phyloP scores from a whole-genome alignment of 805 yeast genomes.

The Diddensiella caesifluorescens region DNA sequence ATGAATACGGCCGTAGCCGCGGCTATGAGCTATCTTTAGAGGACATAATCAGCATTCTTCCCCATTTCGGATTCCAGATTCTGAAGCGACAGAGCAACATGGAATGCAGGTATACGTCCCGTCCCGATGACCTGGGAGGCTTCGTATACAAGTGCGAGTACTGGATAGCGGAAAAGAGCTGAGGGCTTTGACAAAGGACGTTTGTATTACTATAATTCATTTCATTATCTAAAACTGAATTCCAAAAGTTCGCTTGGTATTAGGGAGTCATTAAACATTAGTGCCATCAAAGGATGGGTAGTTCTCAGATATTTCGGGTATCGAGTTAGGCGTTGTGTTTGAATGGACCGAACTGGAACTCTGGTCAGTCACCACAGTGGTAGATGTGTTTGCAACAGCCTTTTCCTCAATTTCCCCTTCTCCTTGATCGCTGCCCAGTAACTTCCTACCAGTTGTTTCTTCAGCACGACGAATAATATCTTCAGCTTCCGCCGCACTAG shows the following conservation, averaged over 20 bases:
- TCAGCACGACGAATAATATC: conserved; percentile 22
- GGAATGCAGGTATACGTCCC: conserved; percentile 46
- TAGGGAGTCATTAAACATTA: no score
- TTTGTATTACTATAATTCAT: no score
- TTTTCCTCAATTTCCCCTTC: neutral
- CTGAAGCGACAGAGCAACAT: conserved; percentile 40
- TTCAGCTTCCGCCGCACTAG: conserved; percentile 22
- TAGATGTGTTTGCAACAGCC: neutral
- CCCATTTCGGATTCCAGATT: conserved; percentile 48
- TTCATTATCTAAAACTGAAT: no score
- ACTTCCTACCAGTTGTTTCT: conserved; percentile 15
- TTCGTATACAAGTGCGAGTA: conserved; percentile 59
- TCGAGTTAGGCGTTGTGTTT: no score
- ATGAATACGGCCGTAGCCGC: conserved; percentile 26
- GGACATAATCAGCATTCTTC: conserved; percentile 46
- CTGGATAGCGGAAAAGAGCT: conserved; percentile 52
- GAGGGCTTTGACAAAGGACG: no score
- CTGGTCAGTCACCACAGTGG: no score
- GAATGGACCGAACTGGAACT: no score
- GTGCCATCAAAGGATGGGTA: no score
- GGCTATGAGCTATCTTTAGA: conserved; percentile 59
- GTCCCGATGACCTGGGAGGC: conserved; percentile 45
- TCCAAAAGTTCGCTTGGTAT: no score
- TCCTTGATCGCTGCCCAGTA: neutral
- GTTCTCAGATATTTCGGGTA: conserved; percentile 2